phyloP scores from a whole-genome alignment of 768 basidiomycete species.

The Amanita rimosa region DNA sequence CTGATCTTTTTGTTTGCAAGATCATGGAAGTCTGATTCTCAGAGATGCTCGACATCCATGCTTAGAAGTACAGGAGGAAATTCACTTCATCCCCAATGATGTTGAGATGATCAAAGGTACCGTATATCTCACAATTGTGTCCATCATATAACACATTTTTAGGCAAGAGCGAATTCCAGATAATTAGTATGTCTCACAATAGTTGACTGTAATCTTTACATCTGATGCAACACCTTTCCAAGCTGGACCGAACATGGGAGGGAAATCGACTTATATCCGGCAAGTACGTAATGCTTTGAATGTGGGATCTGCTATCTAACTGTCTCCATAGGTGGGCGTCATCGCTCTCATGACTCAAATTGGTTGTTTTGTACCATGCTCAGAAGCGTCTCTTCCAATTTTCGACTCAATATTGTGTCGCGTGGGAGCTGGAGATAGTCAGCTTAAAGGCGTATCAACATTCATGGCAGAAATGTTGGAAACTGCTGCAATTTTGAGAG shows the following conservation, averaged over 20 bases:
- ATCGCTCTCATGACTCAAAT: conserved; percentile 94
- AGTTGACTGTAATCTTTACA: neutral
- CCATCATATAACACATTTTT: neutral
- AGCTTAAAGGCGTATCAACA: conserved; percentile 94
- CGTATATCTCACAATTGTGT: neutral
- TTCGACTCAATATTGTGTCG: conserved; percentile 94
- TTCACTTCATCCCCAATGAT: conserved; percentile 93
- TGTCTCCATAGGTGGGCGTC: conserved; percentile 56
- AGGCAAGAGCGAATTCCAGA: conserved; percentile 88
- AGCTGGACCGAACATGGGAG: conserved; percentile 99
- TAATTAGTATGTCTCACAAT: conserved; percentile 56
- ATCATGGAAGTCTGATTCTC: conserved; percentile 69
- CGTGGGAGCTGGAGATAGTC: conserved; percentile 96
- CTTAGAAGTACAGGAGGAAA: conserved; percentile 90
- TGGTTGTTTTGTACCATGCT: conserved; percentile 92
- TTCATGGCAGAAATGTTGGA: conserved; percentile 99
- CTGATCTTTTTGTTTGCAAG: conserved; percentile 22
- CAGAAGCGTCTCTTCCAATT: conserved; percentile 75
- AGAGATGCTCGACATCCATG: conserved; percentile 92
- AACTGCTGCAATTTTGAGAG: conserved; percentile 88
- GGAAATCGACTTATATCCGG: conserved; percentile 95
- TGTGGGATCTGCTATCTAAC: conserved; percentile 1
- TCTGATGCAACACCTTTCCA: neutral
- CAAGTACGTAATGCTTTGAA: conserved; percentile 35
- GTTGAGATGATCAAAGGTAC: conserved; percentile 86